A percentile compares a stretch with the other conserved stretches of the same genome.
These are phyloP conservation scores for Aureococcus anophagefferens DNA, from an alignment of 108 stramenopile genomes.

Conservation along the genomic window DNA sequence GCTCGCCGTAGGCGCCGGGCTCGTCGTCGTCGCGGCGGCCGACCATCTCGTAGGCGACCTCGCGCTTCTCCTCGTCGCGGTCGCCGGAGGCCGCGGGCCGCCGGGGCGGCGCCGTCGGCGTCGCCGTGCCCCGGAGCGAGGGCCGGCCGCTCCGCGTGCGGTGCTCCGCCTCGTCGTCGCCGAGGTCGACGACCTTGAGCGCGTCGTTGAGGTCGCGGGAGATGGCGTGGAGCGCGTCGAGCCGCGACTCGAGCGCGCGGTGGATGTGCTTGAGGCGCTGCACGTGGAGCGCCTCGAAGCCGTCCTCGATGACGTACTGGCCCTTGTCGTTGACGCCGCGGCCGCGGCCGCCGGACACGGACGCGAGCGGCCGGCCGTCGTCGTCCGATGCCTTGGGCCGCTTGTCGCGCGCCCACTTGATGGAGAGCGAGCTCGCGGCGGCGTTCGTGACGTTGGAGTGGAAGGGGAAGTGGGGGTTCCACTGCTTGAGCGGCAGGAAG, in stretches of 20 bases:
- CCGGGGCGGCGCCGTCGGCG: too few species aligned
- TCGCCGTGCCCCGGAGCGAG: too few species aligned
- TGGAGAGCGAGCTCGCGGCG: too few species aligned
- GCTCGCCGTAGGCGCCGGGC: too few species aligned
- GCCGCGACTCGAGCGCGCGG: not conserved
- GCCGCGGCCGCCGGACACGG: not conserved
- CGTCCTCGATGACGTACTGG: not conserved
- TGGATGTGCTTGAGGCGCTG: not conserved
- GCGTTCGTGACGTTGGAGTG: slow-evolving; percentile 2
- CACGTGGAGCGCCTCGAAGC: not conserved
- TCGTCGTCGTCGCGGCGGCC: too few species aligned
- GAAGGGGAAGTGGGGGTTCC: slow-evolving; percentile 3
- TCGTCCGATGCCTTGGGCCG: not conserved
- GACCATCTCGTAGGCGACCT: too few species aligned
- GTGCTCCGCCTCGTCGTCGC: too few species aligned
- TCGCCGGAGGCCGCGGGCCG: too few species aligned
- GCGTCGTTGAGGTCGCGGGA: not conserved
- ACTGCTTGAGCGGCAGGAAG: not conserved
- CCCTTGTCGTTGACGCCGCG: not conserved
- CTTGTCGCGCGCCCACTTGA: not conserved
- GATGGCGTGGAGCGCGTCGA: not conserved
- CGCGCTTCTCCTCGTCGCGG: too few species aligned
- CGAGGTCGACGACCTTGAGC: not conserved
- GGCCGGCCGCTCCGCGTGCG: too few species aligned
- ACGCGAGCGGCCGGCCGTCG: not conserved